Percentiles rank a stretch among this genome's conserved stretches.
phyloP scores from a whole-genome alignment of 139 green algal genomes.

The Micractinium sp. region DNA sequence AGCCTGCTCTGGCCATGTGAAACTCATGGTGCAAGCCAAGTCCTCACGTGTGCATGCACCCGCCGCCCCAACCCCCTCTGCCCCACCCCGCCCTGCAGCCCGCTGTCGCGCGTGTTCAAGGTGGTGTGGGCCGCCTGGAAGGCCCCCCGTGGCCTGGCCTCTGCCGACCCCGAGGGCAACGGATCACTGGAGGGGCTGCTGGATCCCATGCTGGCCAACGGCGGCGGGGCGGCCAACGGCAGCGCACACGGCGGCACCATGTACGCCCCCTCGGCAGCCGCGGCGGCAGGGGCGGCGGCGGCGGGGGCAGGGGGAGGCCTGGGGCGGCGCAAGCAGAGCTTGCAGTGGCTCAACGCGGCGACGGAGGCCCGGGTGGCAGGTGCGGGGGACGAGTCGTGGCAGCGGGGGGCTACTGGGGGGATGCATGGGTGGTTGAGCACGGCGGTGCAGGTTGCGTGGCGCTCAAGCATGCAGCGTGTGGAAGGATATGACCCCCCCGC shows the following conservation, averaged over 20 bases:
- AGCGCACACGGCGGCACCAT: not conserved
- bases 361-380: constrained; percentile 47
- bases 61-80: not conserved
- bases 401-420: not conserved
- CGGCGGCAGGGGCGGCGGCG: no score
- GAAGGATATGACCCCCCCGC: no score
- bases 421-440: not conserved
- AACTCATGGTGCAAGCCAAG: not conserved
- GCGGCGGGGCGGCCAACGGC: constrained; percentile 13
- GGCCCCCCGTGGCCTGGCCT: constrained; percentile 50
- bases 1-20: not conserved
- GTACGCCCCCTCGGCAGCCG: not conserved
- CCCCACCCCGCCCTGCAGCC: constrained; percentile 41
- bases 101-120: constrained; percentile 82
- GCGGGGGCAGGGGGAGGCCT: not conserved
- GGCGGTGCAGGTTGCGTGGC: not conserved
- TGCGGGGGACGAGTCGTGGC: no score
- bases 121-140: constrained; percentile 73
- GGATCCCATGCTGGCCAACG: not conserved
- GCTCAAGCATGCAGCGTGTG: no score
- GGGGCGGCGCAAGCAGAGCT: constrained; percentile 9
- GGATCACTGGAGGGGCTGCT: not conserved
- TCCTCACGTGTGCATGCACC: no score
- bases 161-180: not conserved
- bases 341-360: constrained; percentile 45